Evolutionary conservation across 2,329 filamentous ascomycete species (phyloP).

Genomic region (Paecilomyces formosus): DNA sequence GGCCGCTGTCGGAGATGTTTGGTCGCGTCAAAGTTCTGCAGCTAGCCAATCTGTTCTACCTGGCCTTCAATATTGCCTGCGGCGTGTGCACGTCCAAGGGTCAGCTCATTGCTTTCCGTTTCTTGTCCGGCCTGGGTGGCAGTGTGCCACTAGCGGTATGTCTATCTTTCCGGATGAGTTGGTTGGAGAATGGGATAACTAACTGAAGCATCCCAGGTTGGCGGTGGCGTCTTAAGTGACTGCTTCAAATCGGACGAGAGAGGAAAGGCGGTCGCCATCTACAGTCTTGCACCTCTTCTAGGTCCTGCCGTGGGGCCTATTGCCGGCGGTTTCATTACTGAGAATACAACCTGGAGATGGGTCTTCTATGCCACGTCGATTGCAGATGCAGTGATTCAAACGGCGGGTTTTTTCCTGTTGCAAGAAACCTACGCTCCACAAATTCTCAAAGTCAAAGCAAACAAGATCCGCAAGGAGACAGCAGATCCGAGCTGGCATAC

Average conservation of each 20-base stretch:
- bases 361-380: constrained; percentile 63
- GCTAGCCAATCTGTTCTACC: constrained; percentile 46
- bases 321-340: constrained; percentile 56
- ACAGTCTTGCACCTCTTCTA: constrained; percentile 56
- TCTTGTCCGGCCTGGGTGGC: constrained; percentile 52
- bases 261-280: constrained; percentile 56
- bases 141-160: constrained; percentile 48
- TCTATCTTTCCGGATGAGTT: constrained; percentile 1
- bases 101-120: constrained; percentile 52
- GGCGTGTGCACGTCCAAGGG: constrained; percentile 46
- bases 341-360: constrained; percentile 64
- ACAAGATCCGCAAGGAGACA: constrained; percentile 37
- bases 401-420: constrained; percentile 54
- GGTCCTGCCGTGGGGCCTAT: constrained; percentile 61
- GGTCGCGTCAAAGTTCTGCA: constrained; percentile 50
- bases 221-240: constrained; percentile 48
- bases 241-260: constrained; percentile 55
- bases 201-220: constrained; percentile 21
- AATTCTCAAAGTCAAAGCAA: constrained; percentile 52
- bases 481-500: constrained; percentile 30
- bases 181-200: background rate
- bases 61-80: constrained; percentile 54
- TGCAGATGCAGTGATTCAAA: constrained; percentile 53
- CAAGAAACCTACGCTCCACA: constrained; percentile 61
- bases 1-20: constrained; percentile 49